These are phyloP conservation scores for Fomitiporia mediterranea DNA, from an alignment of 1,284 basidiomycete species.

Conservation along the genomic window DNA sequence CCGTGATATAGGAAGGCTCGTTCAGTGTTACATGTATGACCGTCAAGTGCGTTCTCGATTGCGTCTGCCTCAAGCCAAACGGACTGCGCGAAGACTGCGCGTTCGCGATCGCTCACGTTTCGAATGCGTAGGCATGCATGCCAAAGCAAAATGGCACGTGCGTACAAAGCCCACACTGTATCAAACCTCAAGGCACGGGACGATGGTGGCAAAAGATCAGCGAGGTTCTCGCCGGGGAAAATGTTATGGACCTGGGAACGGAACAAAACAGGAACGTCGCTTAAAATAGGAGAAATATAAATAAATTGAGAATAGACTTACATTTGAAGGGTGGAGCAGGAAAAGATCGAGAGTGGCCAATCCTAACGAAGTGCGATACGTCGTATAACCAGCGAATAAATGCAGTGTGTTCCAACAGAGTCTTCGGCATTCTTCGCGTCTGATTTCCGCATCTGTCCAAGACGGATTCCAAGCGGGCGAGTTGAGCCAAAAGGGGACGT, in stretches of 20 bases:
- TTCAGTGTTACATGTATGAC: slow-evolving; percentile 63
- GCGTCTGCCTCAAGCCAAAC: slow-evolving; percentile 70
- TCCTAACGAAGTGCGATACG: slow-evolving; percentile 49
- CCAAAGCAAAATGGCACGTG: slow-evolving; percentile 67
- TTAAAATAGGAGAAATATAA: not conserved
- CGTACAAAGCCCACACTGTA: slow-evolving; percentile 67
- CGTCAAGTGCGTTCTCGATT: slow-evolving; percentile 57
- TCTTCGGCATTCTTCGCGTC: slow-evolving; percentile 66
- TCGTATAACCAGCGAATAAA: slow-evolving; percentile 57
- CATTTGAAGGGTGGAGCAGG: slow-evolving; percentile 62
- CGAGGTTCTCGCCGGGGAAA: slow-evolving; percentile 62
- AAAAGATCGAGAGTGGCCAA: slow-evolving; percentile 45
- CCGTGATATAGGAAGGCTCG: slow-evolving; percentile 62
- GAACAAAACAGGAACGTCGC: not conserved
- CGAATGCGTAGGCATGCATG: slow-evolving; percentile 63
- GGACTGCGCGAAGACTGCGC: slow-evolving; percentile 56
- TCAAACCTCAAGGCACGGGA: slow-evolving; percentile 44
- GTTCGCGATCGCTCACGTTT: slow-evolving; percentile 40
- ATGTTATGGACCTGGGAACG: slow-evolving; percentile 53
- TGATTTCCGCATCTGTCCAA: slow-evolving; percentile 58
- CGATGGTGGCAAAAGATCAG: slow-evolving; percentile 31
- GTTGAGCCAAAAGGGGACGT: slow-evolving; percentile 58
- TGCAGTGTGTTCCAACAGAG: slow-evolving; percentile 66
- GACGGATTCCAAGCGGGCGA: slow-evolving; percentile 58
- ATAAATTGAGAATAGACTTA: slow-evolving; percentile 34